A percentile compares a stretch with the other conserved stretches of the same genome.
Evolutionary conservation across 1,284 basidiomycete species (phyloP).

Genomic region (Laetiporus sulphureus): DNA sequence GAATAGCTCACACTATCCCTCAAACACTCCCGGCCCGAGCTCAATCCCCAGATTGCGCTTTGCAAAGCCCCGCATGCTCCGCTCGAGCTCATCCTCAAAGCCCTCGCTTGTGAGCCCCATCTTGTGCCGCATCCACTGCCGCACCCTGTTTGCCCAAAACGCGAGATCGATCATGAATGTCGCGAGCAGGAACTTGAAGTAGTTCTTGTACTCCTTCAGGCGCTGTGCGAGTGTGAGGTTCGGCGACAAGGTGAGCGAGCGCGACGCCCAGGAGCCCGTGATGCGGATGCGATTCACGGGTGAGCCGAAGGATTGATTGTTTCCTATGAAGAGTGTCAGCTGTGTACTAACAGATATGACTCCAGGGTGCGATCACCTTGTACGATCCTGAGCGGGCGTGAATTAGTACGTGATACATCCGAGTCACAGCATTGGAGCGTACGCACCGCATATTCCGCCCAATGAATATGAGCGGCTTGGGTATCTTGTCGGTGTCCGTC

Average conservation of each 20-base stretch:
- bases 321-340: slow-evolving; percentile 33
- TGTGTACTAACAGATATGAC: background rate
- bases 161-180: slow-evolving; percentile 51
- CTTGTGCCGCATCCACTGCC: slow-evolving; percentile 39
- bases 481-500: slow-evolving; percentile 60
- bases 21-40: slow-evolving; percentile 22
- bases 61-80: slow-evolving; percentile 49
- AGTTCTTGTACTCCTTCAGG: slow-evolving; percentile 40
- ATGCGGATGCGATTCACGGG: slow-evolving; percentile 86
- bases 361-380: slow-evolving; percentile 39
- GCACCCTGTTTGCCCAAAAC: slow-evolving; percentile 48
- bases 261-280: slow-evolving; percentile 66
- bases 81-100: slow-evolving; percentile 66
- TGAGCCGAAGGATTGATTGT: slow-evolving; percentile 74
- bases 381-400: slow-evolving; percentile 42
- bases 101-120: slow-evolving; percentile 27
- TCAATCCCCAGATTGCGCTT: slow-evolving; percentile 57
- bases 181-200: slow-evolving; percentile 46
- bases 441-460: slow-evolving; percentile 75
- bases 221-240: slow-evolving; percentile 34
- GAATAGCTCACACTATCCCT: slow-evolving; percentile 13
- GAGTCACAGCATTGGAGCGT: slow-evolving; percentile 6
- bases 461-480: slow-evolving; percentile 78
- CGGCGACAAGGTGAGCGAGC: slow-evolving; percentile 38
- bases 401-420: background rate